Evolutionary conservation across 2,329 filamentous ascomycete species (phyloP), one percentile per base, ranked within the genome.

Genomic region (Aspergillus latus): DNA sequence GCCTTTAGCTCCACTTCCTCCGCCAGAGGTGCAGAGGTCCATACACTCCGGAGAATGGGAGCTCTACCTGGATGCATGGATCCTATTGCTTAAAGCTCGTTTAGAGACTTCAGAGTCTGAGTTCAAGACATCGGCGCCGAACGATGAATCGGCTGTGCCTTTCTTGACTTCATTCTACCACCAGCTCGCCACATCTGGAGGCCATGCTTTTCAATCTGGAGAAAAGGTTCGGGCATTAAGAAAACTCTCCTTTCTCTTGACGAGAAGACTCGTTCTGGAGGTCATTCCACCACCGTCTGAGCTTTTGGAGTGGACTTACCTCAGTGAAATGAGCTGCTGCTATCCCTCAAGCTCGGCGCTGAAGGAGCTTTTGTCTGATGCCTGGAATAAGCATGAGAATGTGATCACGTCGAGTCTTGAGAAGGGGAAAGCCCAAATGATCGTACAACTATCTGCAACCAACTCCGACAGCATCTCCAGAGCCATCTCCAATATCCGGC

Each of bases 1-100:
- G 42, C 82, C 86, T 34, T 81, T 97, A 73, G 91, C 88, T 56
- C 84, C 88, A 16, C 92, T 94, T 65, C 93, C 92, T 15, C 82
- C 87, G 59, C 76, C 83, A 34, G 77, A 79, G 54, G 85, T 91
- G 77, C 85, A 86, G 67, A 82, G 83, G 62, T 82, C 82, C 63
- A 82, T 96, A 58, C 78, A 81, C 39, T 75, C 85, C 3, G 75
- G 81, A 49, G 90, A 96, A 74, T 96, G 92, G 92, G 81, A 88
- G 62, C 80, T 83, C 32, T 91, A 88, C 69, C 76, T 95, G 46
- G 83, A 88, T 60, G 87, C 90, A 36, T 97, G 91, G 91, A 76
- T 86, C 15, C 77, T 84, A 9, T 80, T 96, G 5, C 76, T 84
- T 5, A 81, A 86, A 52, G 81, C 86, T 2, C 84, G 92, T 60